phyloP scores from a whole-genome alignment of 371 early-diverging fungal species.

The Mucor piriformis region DNA sequence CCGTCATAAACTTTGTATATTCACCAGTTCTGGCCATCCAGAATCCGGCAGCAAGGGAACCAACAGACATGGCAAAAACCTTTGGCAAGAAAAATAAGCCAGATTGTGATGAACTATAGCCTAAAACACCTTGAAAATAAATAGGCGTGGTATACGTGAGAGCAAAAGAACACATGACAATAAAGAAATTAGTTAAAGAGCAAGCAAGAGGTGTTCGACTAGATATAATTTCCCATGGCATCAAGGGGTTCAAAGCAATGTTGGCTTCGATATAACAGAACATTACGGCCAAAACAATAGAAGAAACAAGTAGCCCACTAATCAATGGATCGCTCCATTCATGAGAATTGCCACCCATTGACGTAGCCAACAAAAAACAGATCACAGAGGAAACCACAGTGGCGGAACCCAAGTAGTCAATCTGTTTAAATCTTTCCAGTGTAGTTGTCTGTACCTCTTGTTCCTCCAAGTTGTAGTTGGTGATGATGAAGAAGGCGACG shows the following conservation, averaged over 20 bases:
- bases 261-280: slow-evolving; percentile 69
- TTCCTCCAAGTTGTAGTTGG: slow-evolving; percentile 45
- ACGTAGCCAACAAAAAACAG: slow-evolving; percentile 59
- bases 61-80: slow-evolving; percentile 28
- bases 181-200: slow-evolving; percentile 39
- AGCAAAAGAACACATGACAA: slow-evolving; percentile 37
- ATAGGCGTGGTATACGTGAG: slow-evolving; percentile 41
- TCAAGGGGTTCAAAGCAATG: slow-evolving; percentile 77
- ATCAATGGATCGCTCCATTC: slow-evolving; percentile 64
- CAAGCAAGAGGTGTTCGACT: slow-evolving; percentile 44
- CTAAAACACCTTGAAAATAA: slow-evolving; percentile 40
- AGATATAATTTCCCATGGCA: slow-evolving; percentile 62
- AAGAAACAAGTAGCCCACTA: slow-evolving; percentile 57
- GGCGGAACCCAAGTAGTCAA: slow-evolving; percentile 68
- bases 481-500: slow-evolving; percentile 40
- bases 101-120: slow-evolving; percentile 28
- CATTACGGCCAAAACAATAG: slow-evolving; percentile 39
- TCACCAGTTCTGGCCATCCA: slow-evolving; percentile 38
- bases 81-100: slow-evolving; percentile 38
- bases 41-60: slow-evolving; percentile 34
- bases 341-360: slow-evolving; percentile 68
- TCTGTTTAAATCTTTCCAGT: slow-evolving; percentile 54
- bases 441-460: slow-evolving; percentile 42
- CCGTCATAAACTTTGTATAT: slow-evolving; percentile 23
- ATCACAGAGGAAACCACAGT: slow-evolving; percentile 56